Evolutionary conservation across 306 rosid species (phyloP), one percentile per base, ranked within the genome.

Genomic region (Spatholobus suberectus): DNA sequence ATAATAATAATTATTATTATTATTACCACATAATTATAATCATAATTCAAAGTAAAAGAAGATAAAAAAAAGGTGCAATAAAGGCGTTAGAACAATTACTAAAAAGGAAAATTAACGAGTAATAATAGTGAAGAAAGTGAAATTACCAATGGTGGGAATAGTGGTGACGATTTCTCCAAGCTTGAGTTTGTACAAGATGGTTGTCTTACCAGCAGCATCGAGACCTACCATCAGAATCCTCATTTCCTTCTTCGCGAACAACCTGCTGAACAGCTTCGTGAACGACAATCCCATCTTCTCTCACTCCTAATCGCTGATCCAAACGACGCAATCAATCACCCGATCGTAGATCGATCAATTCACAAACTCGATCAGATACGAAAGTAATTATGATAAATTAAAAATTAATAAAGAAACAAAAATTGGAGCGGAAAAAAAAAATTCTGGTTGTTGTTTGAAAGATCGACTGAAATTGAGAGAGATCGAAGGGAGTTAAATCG

Each of bases 201-300:
- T 94, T 23, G 98, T 94, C 90, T 94, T 94, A 90, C 98, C 98
- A 75, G 98, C 98, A 61, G 98, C 98, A 69, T 94, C 98, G n/a
- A 93, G 97, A 89, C 98, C 97, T 44, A 95, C 98, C 98, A 95
- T 93, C 91, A 95, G 76, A 85, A 93, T 94, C 51, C 98, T 91
- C 98, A 94, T 94, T 84, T 94, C 97, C 82, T 66, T 93, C 97
- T 93, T 95, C 70, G 97, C 97, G 15, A 95, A 95, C 5, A 95
- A 91, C 88, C 94, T 88, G 85, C 98, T 93, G 87, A 95, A 95
- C 71, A 95, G 94, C 90, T 95, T 95, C 81, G 97, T 85, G 90
- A 95, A 95, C 62, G 94, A 87, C 85, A 95, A 83, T 87, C 98
- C 98, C 98, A 95, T 95, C 81, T 68, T 81, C 67, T 67, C 83